These are phyloP conservation scores for Obba rivulosa DNA, from an alignment of 768 basidiomycete genomes.

Conservation along the genomic window DNA sequence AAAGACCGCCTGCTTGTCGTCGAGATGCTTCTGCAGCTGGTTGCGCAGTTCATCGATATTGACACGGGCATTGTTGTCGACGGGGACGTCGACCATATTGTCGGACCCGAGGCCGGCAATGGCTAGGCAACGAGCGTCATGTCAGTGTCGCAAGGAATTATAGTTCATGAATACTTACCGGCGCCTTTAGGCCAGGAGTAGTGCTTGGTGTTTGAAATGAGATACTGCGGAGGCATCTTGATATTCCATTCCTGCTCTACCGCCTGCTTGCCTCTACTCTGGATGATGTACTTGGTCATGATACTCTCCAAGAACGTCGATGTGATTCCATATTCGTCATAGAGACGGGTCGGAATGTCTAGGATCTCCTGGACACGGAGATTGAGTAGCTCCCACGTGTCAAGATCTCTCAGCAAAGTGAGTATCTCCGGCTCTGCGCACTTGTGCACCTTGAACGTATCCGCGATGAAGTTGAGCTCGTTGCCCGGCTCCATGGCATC, in stretches of 20 bases:
- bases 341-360: slow-evolving; percentile 30
- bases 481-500: slow-evolving; percentile 25
- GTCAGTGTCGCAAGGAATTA: not conserved
- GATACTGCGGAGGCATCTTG: slow-evolving; percentile 18
- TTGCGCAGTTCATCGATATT: slow-evolving; percentile 22
- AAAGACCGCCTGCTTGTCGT: slow-evolving; percentile 31
- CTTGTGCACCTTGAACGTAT: slow-evolving; percentile 26
- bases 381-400: slow-evolving; percentile 39
- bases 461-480: slow-evolving; percentile 26
- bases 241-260: slow-evolving; percentile 22
- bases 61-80: slow-evolving; percentile 34
- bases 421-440: slow-evolving; percentile 16
- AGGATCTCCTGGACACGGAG: slow-evolving; percentile 28
- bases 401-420: slow-evolving; percentile 26
- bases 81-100: slow-evolving; percentile 30
- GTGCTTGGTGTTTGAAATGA: slow-evolving; percentile 31
- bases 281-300: slow-evolving; percentile 29
- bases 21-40: slow-evolving; percentile 26
- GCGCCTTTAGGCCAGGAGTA: slow-evolving; percentile 46
- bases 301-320: slow-evolving; percentile 25
- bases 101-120: slow-evolving; percentile 37
- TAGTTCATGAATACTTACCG: slow-evolving; percentile 25
- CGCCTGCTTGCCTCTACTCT: slow-evolving; percentile 31
- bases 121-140: slow-evolving; percentile 21
- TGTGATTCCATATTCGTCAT: slow-evolving; percentile 29